These are phyloP conservation scores for Colletotrichum horii DNA, from an alignment of 2,329 filamentous ascomycete genomes.

Conservation along the genomic window DNA sequence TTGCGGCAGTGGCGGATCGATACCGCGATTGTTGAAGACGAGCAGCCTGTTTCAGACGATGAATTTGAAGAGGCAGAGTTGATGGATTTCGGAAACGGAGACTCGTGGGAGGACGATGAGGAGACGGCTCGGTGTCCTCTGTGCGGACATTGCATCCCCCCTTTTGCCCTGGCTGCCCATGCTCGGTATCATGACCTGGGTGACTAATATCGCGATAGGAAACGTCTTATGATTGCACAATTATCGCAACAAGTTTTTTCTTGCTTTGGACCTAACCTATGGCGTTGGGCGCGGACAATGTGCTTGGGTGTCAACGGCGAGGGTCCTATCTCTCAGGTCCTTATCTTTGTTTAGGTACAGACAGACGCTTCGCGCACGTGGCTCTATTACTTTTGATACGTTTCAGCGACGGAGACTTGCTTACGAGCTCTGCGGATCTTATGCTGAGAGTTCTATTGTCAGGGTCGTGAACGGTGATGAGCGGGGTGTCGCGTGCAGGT, in stretches of 20 bases:
- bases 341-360: not conserved
- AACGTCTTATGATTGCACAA: not conserved
- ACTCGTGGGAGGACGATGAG: slow-evolving; percentile 29
- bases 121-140: slow-evolving; percentile 40
- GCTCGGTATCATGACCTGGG: slow-evolving; percentile 52
- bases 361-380: not conserved
- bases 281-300: not conserved
- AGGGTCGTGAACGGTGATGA: not conserved
- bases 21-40: slow-evolving; percentile 21
- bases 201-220: slow-evolving; percentile 16
- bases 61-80: slow-evolving; percentile 24
- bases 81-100: slow-evolving; percentile 32
- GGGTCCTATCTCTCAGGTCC: not conserved
- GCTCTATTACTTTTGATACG: not conserved
- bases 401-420: not conserved
- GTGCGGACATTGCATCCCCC: slow-evolving; percentile 60
- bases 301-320: not conserved
- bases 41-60: slow-evolving; percentile 21
- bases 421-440: not conserved
- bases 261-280: not conserved
- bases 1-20: slow-evolving; percentile 70
- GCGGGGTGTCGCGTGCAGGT: not conserved
- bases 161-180: slow-evolving; percentile 65
- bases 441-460: not conserved
- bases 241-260: not conserved